These are phyloP conservation scores for Diospyros kaki DNA, from an alignment of 148 eudicot genomes.

Conservation along the genomic window DNA sequence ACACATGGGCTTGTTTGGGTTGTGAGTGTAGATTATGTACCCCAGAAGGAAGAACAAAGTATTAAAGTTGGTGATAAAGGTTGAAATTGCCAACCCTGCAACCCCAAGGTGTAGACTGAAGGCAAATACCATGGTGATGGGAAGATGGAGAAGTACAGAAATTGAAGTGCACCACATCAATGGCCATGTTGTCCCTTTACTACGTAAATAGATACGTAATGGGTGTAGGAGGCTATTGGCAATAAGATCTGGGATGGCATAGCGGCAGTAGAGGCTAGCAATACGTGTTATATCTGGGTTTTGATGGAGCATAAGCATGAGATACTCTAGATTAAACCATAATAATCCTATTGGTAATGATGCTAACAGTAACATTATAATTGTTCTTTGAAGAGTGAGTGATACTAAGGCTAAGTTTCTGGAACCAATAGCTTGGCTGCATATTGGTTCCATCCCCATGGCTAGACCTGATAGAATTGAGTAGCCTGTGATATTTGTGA, in stretches of 20 bases:
- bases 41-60: slow-evolving; percentile 48
- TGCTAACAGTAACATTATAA: slow-evolving; percentile 44
- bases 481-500: slow-evolving; percentile 84
- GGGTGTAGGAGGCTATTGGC: slow-evolving; percentile 80
- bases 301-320: slow-evolving; percentile 65
- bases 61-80: slow-evolving; percentile 52
- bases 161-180: slow-evolving; percentile 68
- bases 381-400: slow-evolving; percentile 52
- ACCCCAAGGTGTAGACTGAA: slow-evolving; percentile 57
- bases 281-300: slow-evolving; percentile 51
- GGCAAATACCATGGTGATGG: slow-evolving; percentile 50
- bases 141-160: slow-evolving; percentile 53
- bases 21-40: slow-evolving; percentile 39
- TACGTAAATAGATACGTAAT: slow-evolving; percentile 69
- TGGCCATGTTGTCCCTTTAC: slow-evolving; percentile 76
- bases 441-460: slow-evolving; percentile 92
- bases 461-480: slow-evolving; percentile 80
- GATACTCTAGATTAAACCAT: slow-evolving; percentile 69
- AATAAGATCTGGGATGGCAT: slow-evolving; percentile 69
- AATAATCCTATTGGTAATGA: slow-evolving; percentile 65
- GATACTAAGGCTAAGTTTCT: slow-evolving; percentile 42
- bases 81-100: slow-evolving; percentile 61
- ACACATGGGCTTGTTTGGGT: slow-evolving; percentile 23
- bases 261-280: slow-evolving; percentile 68
- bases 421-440: slow-evolving; percentile 87